phyloP scores from a whole-genome alignment of 495 filamentous ascomycete species.

The Physcia stellaris region DNA sequence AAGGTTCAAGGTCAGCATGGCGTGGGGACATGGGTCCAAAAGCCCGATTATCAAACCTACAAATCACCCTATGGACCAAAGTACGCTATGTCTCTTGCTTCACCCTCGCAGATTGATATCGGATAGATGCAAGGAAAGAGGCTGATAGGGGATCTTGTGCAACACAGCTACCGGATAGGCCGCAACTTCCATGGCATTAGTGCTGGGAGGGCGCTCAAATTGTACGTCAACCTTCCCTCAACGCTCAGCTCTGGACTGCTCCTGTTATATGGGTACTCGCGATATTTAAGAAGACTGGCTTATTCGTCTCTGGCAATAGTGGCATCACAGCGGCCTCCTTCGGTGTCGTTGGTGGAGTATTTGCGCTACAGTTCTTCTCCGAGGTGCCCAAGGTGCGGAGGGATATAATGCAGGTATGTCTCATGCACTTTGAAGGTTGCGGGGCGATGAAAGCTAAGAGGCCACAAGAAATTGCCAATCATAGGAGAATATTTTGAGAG shows the following conservation, averaged over 20 bases:
- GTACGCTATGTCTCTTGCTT: constrained; percentile 13
- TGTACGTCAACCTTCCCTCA: constrained; percentile 29
- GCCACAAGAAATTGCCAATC: constrained; percentile 12
- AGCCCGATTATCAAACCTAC: constrained; percentile 25
- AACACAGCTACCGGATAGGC: constrained; percentile 36
- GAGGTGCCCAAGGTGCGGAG: constrained; percentile 53
- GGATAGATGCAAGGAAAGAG: not conserved
- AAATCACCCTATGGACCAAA: constrained; percentile 30
- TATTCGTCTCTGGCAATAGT: too few relatives aligned
- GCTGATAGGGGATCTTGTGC: too few relatives aligned
- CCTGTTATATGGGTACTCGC: too few relatives aligned
- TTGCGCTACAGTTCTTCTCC: constrained; percentile 58
- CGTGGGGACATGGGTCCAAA: constrained; percentile 10
- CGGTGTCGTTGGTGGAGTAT: constrained; percentile 45
- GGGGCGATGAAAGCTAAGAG: not conserved
- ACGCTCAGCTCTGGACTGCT: too few relatives aligned
- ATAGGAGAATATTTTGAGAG: constrained; percentile 15
- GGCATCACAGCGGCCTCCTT: constrained; percentile 40
- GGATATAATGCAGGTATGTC: constrained; percentile 43
- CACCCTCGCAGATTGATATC: too few relatives aligned
- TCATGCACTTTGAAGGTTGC: too few relatives aligned
- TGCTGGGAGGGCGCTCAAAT: constrained; percentile 25
- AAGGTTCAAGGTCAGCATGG: constrained; percentile 16
- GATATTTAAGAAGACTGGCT: too few relatives aligned
- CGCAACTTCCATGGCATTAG: constrained; percentile 39